Conservation (phyloP, 148 eudicot genomes). For the Vaccinium corymbosum region DNA sequence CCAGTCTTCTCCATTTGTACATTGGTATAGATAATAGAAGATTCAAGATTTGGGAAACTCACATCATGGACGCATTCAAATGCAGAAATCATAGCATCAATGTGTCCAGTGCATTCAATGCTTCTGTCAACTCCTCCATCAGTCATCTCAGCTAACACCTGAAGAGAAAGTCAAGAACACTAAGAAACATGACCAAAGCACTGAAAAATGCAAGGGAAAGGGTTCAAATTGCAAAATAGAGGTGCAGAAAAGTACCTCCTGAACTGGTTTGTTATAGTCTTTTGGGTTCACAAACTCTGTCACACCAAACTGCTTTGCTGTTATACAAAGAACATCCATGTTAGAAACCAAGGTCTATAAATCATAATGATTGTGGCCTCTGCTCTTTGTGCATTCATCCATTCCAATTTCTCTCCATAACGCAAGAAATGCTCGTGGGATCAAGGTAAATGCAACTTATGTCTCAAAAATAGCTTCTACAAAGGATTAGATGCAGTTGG, state of each 20-base stretch:
- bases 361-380: background rate
- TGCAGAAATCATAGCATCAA: constrained; percentile 77
- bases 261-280: constrained; percentile 54
- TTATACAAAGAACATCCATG: background rate
- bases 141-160: constrained; percentile 66
- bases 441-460: too few relatives aligned
- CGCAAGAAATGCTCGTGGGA: too few relatives aligned
- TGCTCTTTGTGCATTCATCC: too few relatives aligned
- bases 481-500: too few relatives aligned
- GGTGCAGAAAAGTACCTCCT: constrained; percentile 31
- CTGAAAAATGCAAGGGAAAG: background rate
- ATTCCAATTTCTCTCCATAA: too few relatives aligned
- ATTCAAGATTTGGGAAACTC: constrained; percentile 10
- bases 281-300: constrained; percentile 73
- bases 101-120: constrained; percentile 62
- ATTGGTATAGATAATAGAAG: background rate
- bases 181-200: background rate
- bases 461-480: too few relatives aligned
- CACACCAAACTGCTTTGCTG: constrained; percentile 71
- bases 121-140: constrained; percentile 69
- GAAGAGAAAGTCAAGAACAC: background rate
- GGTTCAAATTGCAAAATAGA: background rate
- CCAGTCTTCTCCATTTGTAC: too few relatives aligned
- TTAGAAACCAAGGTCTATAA: background rate
- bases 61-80: constrained; percentile 90